Base-by-base conservation (phyloP, 2,329 filamentous ascomycete genomes). In the Berkeleyomyces rouxiae region DNA sequence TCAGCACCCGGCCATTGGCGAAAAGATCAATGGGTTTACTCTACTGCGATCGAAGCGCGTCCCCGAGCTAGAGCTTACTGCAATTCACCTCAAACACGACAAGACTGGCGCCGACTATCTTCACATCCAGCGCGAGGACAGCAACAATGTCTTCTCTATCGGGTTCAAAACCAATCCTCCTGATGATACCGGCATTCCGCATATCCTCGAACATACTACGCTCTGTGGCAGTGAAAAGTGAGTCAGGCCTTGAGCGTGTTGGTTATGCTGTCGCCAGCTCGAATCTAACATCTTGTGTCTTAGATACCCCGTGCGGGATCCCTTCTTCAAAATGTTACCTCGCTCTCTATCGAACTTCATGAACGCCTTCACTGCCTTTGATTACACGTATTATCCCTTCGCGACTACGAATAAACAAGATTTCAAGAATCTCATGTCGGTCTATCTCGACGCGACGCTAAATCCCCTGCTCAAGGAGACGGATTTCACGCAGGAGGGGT, bases 281-380 rank as follows among this genome's bases (percentile, higher is more conserved):
- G 64, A 66, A 67, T 63, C 72, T 75, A 64, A 75, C 65, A 16
- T 47, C n/a, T 7, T 57, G n/a, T 13, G 23, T 49, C 5, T 49
- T 64, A 92, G 88, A 73, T 95, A 91, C 71, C 93, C 93, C n/a
- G 92, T 99, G 64, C 89, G 93, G 66, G 93, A 99, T 70, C 93
- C 93, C 0, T 99, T 99, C 79, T 99, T 99, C 79, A 99, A 97
- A 81, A 99, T 99, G 93, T 82, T 99, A 36, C 93, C 93, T 31
- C 85, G 93, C 68, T 96, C 93, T 4, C 80, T 99, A n/a, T 96
- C 93, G 67, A 99, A 97, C 74, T 99, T 96, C 71, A 99, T 99
- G 93, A 99, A 99, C 73, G 93, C 93, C 65, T 96, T 97, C 72
- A 99, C 93, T 49, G 90, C 91, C 36, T 87, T 90, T 31, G 92